Conservation (phyloP, 2,329 filamentous ascomycete species). For the Calonectria montana region DNA sequence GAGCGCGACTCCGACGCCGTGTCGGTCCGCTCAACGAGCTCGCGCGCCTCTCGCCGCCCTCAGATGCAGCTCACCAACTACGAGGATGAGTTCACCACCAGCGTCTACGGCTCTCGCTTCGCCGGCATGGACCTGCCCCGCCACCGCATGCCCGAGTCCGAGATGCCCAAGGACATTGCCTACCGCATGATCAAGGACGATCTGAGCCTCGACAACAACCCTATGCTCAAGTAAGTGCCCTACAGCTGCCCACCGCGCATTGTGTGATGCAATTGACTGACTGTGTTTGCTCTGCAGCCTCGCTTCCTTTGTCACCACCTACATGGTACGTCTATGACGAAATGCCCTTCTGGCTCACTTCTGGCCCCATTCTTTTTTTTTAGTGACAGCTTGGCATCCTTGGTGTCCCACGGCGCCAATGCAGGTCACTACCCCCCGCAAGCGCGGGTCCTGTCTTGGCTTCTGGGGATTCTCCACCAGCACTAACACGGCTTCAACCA, state of each 20-base stretch:
- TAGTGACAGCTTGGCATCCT: constrained; percentile 16
- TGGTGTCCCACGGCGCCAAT: constrained; percentile 12
- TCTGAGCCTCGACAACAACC: constrained; percentile 89
- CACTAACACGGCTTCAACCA: neutral
- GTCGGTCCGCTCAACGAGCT: constrained; percentile 40
- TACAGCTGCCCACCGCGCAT: neutral
- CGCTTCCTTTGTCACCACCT: constrained; percentile 94
- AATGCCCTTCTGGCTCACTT: neutral
- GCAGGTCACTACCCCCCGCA: constrained; percentile 13
- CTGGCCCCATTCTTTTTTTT: constrained; percentile 11
- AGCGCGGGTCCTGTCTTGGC: constrained; percentile 19
- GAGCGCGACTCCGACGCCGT: constrained; percentile 43
- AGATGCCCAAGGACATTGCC: constrained; percentile 94
- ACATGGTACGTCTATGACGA: constrained; percentile 74
- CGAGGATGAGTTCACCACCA: constrained; percentile 74
- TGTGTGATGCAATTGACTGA: constrained; percentile 11
- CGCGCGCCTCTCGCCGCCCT: constrained; percentile 37
- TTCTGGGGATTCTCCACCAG: constrained; percentile 8
- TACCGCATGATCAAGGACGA: constrained; percentile 98
- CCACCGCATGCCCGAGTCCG: constrained; percentile 86
- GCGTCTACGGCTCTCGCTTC: constrained; percentile 89
- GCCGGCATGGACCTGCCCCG: constrained; percentile 83
- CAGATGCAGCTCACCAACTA: constrained; percentile 62
- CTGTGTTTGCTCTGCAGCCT: constrained; percentile 63
- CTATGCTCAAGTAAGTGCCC: constrained; percentile 78